phyloP scores from a whole-genome alignment of 352 stramenopile genomes.

The Globisporangium lucens region DNA sequence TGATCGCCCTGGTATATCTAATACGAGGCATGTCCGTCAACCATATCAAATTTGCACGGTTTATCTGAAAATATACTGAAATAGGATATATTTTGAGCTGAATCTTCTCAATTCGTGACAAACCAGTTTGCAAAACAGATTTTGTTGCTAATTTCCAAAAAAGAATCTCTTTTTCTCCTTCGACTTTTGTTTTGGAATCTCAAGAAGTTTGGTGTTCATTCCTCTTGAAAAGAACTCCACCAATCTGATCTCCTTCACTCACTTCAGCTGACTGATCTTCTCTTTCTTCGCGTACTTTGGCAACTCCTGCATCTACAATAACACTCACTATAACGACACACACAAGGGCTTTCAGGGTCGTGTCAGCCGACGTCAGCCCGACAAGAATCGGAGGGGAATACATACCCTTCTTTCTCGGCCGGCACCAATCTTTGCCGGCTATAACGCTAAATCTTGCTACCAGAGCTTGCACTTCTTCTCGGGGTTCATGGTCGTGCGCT shows the following conservation, averaged over 20 bases:
- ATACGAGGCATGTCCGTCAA: too few species aligned
- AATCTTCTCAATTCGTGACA: not conserved
- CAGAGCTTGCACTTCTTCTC: conserved; percentile 70
- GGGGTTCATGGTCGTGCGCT: conserved; percentile 63
- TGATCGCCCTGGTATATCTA: too few species aligned
- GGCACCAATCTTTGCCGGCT: too few species aligned
- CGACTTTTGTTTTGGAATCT: not conserved
- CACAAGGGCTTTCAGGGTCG: too few species aligned
- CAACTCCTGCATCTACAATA: too few species aligned
- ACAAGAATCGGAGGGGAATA: too few species aligned
- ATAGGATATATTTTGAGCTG: not conserved
- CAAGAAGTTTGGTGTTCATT: not conserved
- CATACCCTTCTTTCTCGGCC: too few species aligned
- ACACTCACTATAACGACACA: too few species aligned
- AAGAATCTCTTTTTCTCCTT: not conserved
- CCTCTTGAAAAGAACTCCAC: not conserved
- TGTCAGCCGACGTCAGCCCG: too few species aligned
- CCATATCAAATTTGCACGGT: not conserved
- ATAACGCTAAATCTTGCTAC: conserved; percentile 22
- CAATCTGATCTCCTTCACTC: not conserved
- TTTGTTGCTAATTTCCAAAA: conserved; percentile 2
- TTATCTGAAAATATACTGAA: not conserved
- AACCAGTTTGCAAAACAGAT: not conserved
- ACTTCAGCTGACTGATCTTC: too few species aligned
- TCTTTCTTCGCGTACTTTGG: too few species aligned